Percentiles rank a stretch among this genome's conserved stretches.
These are phyloP conservation scores for Magnolia changhungtana DNA, from an alignment of 164 flowering plant species.

Conservation along the genomic window DNA sequence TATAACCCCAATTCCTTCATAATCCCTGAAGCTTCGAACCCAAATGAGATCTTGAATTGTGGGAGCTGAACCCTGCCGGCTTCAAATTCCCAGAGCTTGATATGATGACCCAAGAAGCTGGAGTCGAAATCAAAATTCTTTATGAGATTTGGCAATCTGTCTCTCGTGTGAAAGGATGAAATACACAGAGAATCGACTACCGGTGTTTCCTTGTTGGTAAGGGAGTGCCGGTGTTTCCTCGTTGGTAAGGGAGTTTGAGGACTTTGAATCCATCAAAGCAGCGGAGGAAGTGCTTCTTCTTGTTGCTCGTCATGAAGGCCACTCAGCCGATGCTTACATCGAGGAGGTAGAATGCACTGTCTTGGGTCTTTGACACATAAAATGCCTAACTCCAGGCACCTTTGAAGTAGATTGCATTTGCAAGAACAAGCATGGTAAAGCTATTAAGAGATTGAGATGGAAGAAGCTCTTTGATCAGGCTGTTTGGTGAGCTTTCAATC, in stretches of 20 bases:
- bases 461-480: constrained; percentile 17
- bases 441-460: constrained; percentile 2
- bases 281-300: neutral
- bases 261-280: constrained; percentile 17
- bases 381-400: constrained; percentile 20
- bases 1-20: constrained; percentile 10
- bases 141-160: constrained; percentile 17
- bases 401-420: constrained; percentile 31
- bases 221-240: constrained; percentile 12
- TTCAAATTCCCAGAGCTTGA: neutral
- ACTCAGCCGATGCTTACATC: constrained; percentile 14
- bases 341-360: constrained; percentile 23
- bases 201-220: constrained; percentile 10
- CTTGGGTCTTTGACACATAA: constrained; percentile 7
- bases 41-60: constrained; percentile 21
- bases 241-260: constrained; percentile 22
- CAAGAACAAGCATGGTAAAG: constrained; percentile 4
- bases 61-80: constrained; percentile 17
- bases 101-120: constrained; percentile 8
- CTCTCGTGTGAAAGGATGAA: constrained; percentile 22
- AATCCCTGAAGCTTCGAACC: constrained; percentile 13
- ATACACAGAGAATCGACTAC: constrained; percentile 18
- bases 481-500: constrained; percentile 18
- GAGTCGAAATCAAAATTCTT: constrained; percentile 8
- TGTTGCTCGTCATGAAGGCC: constrained; percentile 28